Evolutionary conservation across 768 basidiomycete species (phyloP).

Genomic region (Tricholoma hemisulphureum): DNA sequence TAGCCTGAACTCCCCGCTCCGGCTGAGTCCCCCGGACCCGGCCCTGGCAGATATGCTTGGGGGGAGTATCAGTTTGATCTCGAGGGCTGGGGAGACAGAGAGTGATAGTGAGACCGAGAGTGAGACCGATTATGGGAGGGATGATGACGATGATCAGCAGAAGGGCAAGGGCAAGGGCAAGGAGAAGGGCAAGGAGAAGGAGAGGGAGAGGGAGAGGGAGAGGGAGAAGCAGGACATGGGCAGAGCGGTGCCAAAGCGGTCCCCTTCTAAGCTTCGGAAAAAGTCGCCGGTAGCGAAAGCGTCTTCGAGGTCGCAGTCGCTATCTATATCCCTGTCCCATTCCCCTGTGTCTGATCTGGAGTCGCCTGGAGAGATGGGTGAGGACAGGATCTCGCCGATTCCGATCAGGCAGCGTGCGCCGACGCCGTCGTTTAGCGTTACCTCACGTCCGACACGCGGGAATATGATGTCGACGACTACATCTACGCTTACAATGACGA

Average conservation of each 20-base stretch:
- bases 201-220: constrained; percentile 1
- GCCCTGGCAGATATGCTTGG: constrained; percentile 44
- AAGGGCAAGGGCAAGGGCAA: not conserved
- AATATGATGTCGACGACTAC: not conserved
- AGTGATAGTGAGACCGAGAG: constrained; percentile 26
- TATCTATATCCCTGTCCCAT: not conserved
- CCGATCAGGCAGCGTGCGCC: constrained; percentile 57
- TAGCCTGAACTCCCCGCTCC: not conserved
- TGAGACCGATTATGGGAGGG: constrained; percentile 16
- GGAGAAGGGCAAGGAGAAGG: constrained; percentile 10
- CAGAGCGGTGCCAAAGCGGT: not conserved
- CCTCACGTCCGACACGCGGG: constrained; percentile 46
- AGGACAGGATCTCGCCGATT: constrained; percentile 48
- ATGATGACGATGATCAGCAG: constrained; percentile 1
- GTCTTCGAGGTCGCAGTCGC: not conserved
- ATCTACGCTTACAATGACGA: not conserved
- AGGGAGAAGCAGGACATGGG: constrained; percentile 12
- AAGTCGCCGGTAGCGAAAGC: not conserved
- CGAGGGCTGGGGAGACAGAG: constrained; percentile 32
- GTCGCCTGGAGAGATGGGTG: constrained; percentile 3
- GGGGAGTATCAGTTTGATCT: constrained; percentile 41
- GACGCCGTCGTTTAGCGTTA: constrained; percentile 59
- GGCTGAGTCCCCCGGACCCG: constrained; percentile 37
- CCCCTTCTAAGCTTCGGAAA: not conserved
- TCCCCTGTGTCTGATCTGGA: not conserved